Evolutionary conservation across 192 early-diverging fungal species (phyloP), one percentile per base, ranked within the genome.

Genomic region (Helicostylum pulchrum): DNA sequence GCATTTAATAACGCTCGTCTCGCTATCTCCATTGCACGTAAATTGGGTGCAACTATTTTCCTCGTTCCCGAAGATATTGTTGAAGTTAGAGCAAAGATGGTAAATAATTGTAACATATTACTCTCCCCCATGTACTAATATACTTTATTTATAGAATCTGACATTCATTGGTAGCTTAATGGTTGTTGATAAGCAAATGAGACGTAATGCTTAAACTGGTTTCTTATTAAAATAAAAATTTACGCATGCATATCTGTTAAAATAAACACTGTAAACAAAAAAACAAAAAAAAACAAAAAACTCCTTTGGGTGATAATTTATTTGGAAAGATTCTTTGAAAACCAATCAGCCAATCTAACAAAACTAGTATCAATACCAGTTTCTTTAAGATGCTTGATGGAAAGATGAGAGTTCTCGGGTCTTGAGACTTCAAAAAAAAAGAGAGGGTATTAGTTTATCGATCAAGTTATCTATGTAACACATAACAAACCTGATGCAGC

Each of bases 21-120:
- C 58, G 95, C 96, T 51, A 98, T 99, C 58, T 96, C 94, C 6
- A 94, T 98, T 82, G 97, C 97, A 19, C 87, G 97, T 75, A 99
- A 99, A 80, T 81, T 99, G 54, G 97, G 97, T 19, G 96, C 97
- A 12, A 96, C 95, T 36, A 99, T 99, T 73, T 99, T 99, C 80
- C 84, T 98, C 54, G 82, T 97, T 46, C 96, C 95, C 10, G 96
- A 99, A 83, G 96, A 99, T 81, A 99, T 99, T 77, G 89, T 96
- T 61, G 97, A 98, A 76, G 92, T 96, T 66, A 92, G 94, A 78
- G 85, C 93, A 51, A 97, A 97, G 79, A 93, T 98, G 89, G 91
- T 93, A 81, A 75, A 66, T 73, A 17, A 19, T 31, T 32, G 30
- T 32, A 7, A 34, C 43, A 48, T 54, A 20, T 63, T 60, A 23